Percentiles rank a stretch among this genome's conserved stretches.
phyloP scores from a whole-genome alignment of 345 rosid species.

The Aquilaria malaccensis region DNA sequence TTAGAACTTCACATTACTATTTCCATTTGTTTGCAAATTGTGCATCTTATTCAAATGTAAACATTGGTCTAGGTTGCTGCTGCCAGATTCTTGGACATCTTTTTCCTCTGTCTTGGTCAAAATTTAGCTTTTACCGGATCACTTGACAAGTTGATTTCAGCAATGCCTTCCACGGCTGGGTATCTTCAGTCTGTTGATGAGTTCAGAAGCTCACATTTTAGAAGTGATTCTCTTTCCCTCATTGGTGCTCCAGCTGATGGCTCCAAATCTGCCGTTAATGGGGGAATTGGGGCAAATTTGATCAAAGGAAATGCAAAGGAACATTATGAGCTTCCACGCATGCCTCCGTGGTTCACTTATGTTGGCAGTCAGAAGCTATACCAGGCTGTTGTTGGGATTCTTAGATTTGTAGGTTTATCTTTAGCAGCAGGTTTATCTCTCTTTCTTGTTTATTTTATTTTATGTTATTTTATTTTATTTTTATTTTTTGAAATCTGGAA shows the following conservation, averaged over 20 bases:
- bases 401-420: constrained; percentile 87
- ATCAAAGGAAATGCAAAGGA: constrained; percentile 21
- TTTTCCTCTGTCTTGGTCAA: constrained; percentile 68
- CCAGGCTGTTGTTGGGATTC: constrained; percentile 65
- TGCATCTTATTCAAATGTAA: not conserved
- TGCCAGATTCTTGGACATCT: constrained; percentile 73
- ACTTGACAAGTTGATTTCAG: constrained; percentile 58
- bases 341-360: constrained; percentile 84
- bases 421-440: constrained; percentile 64
- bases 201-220: constrained; percentile 40
- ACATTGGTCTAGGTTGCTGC: constrained; percentile 51
- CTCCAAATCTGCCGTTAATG: constrained; percentile 17
- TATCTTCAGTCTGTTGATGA: constrained; percentile 77
- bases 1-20: not conserved
- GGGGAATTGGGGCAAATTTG: too few relatives aligned
- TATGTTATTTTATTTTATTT: not conserved
- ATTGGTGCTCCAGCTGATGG: constrained; percentile 26
- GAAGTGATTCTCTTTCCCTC: constrained; percentile 19
- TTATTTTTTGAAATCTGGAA: constrained; percentile 7
- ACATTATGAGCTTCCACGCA: constrained; percentile 48
- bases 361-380: constrained; percentile 71
- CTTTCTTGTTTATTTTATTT: constrained; percentile 22
- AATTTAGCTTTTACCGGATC: constrained; percentile 62
- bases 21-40: constrained; percentile 3
- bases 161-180: constrained; percentile 53